Percentiles rank a stretch among this genome's conserved stretches.
Conservation (phyloP, 148 eudicot species). For the Spergularia bocconei region DNA sequence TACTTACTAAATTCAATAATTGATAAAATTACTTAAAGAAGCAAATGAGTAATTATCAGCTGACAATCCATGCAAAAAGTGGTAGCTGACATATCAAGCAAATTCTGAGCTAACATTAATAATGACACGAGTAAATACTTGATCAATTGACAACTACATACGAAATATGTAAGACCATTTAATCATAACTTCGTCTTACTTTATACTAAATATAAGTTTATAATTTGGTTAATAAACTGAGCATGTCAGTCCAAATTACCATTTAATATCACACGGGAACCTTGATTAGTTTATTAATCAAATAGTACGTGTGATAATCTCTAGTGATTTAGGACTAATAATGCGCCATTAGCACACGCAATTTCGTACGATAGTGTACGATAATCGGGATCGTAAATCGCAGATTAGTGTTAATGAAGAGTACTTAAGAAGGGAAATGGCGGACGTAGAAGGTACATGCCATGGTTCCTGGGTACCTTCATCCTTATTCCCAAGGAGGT, state of each 20-base stretch:
- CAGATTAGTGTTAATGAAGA: neutral
- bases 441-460: slow-evolving; percentile 20
- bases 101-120: slow-evolving; percentile 24
- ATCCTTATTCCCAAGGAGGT: slow-evolving; percentile 29
- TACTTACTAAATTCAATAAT: neutral
- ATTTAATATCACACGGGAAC: slow-evolving; percentile 30
- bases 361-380: slow-evolving; percentile 22
- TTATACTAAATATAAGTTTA: neutral
- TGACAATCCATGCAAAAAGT: slow-evolving; percentile 27
- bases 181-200: neutral
- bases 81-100: slow-evolving; percentile 35
- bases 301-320: neutral
- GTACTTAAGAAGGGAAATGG: neutral
- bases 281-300: slow-evolving; percentile 10
- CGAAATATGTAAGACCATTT: neutral
- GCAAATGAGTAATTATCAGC: slow-evolving; percentile 23
- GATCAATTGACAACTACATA: slow-evolving; percentile 27
- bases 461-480: slow-evolving; percentile 26
- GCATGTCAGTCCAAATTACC: slow-evolving; percentile 6
- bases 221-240: neutral
- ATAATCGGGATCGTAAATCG: slow-evolving; percentile 24
- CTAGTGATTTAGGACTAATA: neutral
- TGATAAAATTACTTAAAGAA: slow-evolving; percentile 2
- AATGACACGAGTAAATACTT: slow-evolving; percentile 19
- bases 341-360: slow-evolving; percentile 18